Conservation (phyloP, 495 filamentous ascomycete genomes). For the Aspergillus cristatus region DNA sequence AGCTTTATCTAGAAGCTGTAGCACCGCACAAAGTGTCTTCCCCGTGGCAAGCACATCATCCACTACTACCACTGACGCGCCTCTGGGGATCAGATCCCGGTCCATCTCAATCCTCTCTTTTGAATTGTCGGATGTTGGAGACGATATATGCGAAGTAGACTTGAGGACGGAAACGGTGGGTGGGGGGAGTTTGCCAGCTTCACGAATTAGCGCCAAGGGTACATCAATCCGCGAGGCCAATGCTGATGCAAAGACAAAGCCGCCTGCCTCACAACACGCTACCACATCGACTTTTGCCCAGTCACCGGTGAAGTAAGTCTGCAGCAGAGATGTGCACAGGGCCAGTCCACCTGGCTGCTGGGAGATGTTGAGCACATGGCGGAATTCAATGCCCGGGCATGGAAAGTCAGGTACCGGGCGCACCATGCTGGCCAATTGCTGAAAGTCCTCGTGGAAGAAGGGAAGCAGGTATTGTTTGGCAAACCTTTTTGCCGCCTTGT, state of each 20-base stretch:
- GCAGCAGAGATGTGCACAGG: slow-evolving; percentile 46
- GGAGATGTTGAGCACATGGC: slow-evolving; percentile 49
- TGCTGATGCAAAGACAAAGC: slow-evolving; percentile 48
- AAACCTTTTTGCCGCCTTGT: slow-evolving; percentile 31
- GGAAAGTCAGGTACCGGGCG: slow-evolving; percentile 43
- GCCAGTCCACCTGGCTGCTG: slow-evolving; percentile 44
- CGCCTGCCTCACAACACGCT: slow-evolving; percentile 48
- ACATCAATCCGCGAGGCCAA: slow-evolving; percentile 37
- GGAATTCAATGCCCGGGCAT: slow-evolving; percentile 43
- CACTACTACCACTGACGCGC: slow-evolving; percentile 46
- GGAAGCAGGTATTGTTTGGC: slow-evolving; percentile 39
- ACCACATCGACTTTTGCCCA: slow-evolving; percentile 41
- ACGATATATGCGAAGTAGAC: slow-evolving; percentile 48
- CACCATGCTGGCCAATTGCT: slow-evolving; percentile 45
- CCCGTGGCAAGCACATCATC: slow-evolving; percentile 59
- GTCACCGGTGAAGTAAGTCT: slow-evolving; percentile 37
- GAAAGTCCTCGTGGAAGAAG: slow-evolving; percentile 40
- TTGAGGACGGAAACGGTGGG: slow-evolving; percentile 45
- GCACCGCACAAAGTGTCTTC: slow-evolving; percentile 47
- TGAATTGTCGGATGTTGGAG: slow-evolving; percentile 21
- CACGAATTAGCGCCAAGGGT: slow-evolving; percentile 46
- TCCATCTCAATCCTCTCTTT: slow-evolving; percentile 45
- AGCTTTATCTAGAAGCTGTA: slow-evolving; percentile 42
- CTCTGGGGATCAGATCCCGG: slow-evolving; percentile 31
- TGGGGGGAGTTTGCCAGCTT: slow-evolving; percentile 51